Conservation (phyloP, 768 basidiomycete genomes). For the Xerocomellus dryophilus region DNA sequence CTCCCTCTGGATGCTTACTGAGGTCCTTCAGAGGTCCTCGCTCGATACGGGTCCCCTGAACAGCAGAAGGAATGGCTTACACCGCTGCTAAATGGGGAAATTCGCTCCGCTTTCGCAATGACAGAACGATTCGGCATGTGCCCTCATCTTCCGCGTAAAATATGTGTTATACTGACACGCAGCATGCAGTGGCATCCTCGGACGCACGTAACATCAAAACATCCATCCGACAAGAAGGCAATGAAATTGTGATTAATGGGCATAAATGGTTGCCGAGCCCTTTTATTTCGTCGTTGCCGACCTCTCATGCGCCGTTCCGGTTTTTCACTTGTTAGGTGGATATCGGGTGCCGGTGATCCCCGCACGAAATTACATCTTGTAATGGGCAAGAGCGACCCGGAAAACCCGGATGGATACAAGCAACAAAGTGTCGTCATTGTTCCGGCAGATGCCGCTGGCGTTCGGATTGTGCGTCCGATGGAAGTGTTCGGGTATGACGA, state of each 20-base stretch:
- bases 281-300: neutral
- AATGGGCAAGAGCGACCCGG: slow-evolving; percentile 91
- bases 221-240: slow-evolving; percentile 76
- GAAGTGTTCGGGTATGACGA: slow-evolving; percentile 92
- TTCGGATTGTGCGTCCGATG: slow-evolving; percentile 91
- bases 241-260: slow-evolving; percentile 90
- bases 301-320: slow-evolving; percentile 15
- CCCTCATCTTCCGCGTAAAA: slow-evolving; percentile 4
- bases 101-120: slow-evolving; percentile 94
- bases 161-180: slow-evolving; percentile 1
- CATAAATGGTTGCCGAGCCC: slow-evolving; percentile 77
- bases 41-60: slow-evolving; percentile 85
- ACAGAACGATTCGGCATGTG: slow-evolving; percentile 81
- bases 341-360: slow-evolving; percentile 94
- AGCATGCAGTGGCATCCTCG: slow-evolving; percentile 68
- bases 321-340: slow-evolving; percentile 63
- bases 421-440: slow-evolving; percentile 96
- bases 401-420: slow-evolving; percentile 67
- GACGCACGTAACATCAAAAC: slow-evolving; percentile 95
- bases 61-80: slow-evolving; percentile 90
- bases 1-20: neutral
- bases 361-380: slow-evolving; percentile 87
- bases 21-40: slow-evolving; percentile 77
- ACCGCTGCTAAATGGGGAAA: slow-evolving; percentile 88
- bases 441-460: slow-evolving; percentile 82